phyloP scores from a whole-genome alignment of 495 filamentous ascomycete genomes.

The Neurospora africana region DNA sequence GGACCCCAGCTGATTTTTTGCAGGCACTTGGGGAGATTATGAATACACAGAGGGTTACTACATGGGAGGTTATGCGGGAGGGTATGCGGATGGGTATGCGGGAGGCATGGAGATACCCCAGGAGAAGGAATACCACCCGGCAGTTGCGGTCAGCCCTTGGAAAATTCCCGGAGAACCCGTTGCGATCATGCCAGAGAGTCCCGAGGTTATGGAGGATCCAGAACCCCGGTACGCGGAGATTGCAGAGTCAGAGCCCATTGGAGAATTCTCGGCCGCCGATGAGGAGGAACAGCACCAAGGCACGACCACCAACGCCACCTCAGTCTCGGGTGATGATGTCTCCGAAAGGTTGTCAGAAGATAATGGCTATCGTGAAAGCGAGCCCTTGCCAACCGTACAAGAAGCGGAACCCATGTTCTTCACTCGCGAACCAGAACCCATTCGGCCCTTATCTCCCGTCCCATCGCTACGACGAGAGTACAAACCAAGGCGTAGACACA shows the following conservation, averaged over 20 bases:
- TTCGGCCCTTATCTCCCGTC: not conserved
- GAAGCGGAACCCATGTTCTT: not conserved
- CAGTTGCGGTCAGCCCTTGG: not conserved
- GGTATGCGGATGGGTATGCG: not conserved
- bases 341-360: not conserved
- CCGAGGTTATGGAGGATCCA: not conserved
- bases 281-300: not conserved
- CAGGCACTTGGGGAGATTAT: not conserved
- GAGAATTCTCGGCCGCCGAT: not conserved
- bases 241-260: not conserved
- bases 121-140: not conserved
- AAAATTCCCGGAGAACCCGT: not conserved
- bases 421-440: not conserved
- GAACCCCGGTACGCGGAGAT: not conserved
- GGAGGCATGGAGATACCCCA: not conserved
- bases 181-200: not conserved
- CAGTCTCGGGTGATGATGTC: not conserved
- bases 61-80: not conserved
- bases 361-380: not conserved
- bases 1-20: not conserved
- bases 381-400: not conserved
- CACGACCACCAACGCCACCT: not conserved
- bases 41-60: not conserved
- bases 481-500: not conserved
- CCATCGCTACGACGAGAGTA: not conserved